These are phyloP conservation scores for Phylloporus sp. DNA, from an alignment of 768 basidiomycete species.

Conservation along the genomic window DNA sequence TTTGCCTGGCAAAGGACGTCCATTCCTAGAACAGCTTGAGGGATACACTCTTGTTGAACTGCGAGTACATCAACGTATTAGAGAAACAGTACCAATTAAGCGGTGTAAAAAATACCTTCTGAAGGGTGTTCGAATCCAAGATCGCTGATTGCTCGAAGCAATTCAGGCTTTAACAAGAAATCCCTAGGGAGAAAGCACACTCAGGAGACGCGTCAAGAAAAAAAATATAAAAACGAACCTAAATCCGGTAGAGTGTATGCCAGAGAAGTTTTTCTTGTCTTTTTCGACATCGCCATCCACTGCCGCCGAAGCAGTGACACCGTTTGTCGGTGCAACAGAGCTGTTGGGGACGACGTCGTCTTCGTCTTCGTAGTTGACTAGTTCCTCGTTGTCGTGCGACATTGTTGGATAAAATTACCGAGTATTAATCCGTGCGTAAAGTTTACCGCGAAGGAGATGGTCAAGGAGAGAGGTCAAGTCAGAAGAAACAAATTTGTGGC, in stretches of 20 bases:
- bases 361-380: constrained; percentile 94
- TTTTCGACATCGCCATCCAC: constrained; percentile 59
- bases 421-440: constrained; percentile 26
- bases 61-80: constrained; percentile 1
- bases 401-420: constrained; percentile 39
- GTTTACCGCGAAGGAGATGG: constrained; percentile 17
- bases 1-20: constrained; percentile 99
- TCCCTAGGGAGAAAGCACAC: constrained; percentile 50
- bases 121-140: constrained; percentile 99
- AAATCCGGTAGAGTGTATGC: constrained; percentile 99
- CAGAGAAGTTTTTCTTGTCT: constrained; percentile 97
- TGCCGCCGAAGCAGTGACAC: constrained; percentile 44
- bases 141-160: constrained; percentile 96
- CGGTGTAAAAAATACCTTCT: constrained; percentile 60
- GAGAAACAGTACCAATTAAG: neutral
- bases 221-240: constrained; percentile 54
- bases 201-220: constrained; percentile 5
- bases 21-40: constrained; percentile 98
- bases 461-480: constrained; percentile 19
- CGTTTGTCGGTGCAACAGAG: constrained; percentile 43
- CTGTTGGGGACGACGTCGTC: constrained; percentile 71
- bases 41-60: constrained; percentile 99
- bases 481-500: constrained; percentile 24
- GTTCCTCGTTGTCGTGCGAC: constrained; percentile 86
- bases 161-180: constrained; percentile 95